Evolutionary conservation across 345 rosid species (phyloP), one percentile per base, ranked within the genome.

Genomic region (Arabidopsis suecica): DNA sequence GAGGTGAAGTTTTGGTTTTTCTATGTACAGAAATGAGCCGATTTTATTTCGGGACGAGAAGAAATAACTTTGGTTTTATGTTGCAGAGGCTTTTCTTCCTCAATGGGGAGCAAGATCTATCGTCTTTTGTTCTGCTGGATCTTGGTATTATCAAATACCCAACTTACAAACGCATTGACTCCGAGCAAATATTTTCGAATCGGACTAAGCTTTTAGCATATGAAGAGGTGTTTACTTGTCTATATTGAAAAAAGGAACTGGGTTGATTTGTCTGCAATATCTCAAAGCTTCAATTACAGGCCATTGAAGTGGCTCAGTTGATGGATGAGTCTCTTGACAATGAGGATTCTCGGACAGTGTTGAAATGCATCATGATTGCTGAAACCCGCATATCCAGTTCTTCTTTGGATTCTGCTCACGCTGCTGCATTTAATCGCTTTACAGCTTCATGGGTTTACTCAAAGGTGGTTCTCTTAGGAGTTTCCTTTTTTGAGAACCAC

Each of bases 61-160:
- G 54, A 32, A 48, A 38, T 28, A 7, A 63, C 18, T 61, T 50
- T 65, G 7, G 59, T 68, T 68, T 56, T 11, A 34, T 64, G 62
- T 20, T 83, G 86, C 93, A 94, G 98, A 86, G 97, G 69, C 93
- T 90, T 75, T 91, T 94, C 86, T 94, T 94, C 79, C 87, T 94
- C 74, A 91, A 90, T 64, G 97, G 96, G 77, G 95, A 87, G 62
- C 96, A 91, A 81, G 89, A 92, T 84, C 77, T 90, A 41, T 87
- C 96, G 41, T 80, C 91, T 25, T 94, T 94, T 84, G 82, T 94
- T 78, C 80, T 91, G 25, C 88, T 86, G 67, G 96, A 94, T 87
- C 80, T 92, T 65, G 96, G 99, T 62, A 84, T 86, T 37, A 83
- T 91, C 57, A 91, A 88, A 70, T 94, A 86, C 80, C 96, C 98